phyloP scores from a whole-genome alignment of 2,329 filamentous ascomycete species.

The Teratosphaeria destructans region DNA sequence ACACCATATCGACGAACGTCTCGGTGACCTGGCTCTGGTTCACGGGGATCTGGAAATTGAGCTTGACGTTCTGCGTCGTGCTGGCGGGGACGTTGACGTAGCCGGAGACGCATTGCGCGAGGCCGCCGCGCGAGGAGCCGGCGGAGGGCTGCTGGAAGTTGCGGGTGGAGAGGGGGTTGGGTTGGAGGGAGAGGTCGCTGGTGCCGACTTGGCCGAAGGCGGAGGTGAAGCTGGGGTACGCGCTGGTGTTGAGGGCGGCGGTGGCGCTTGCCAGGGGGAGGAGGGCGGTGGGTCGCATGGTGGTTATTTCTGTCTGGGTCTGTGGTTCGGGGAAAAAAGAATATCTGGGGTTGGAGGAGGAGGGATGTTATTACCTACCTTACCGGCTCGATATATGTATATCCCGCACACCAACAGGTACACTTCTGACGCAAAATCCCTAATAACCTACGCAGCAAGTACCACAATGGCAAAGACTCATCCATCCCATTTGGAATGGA shows the following conservation, averaged over 20 bases:
- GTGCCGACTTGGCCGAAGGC: not conserved
- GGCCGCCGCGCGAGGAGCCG: constrained; percentile 14
- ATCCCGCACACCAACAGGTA: too few relatives aligned
- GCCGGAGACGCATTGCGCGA: constrained; percentile 20
- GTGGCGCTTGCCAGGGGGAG: not conserved
- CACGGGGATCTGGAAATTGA: constrained; percentile 17
- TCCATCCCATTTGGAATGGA: too few relatives aligned
- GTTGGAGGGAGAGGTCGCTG: not conserved
- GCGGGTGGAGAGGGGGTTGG: not conserved
- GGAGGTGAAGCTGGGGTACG: not conserved
- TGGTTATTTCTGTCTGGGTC: not conserved
- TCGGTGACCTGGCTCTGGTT: constrained; percentile 22
- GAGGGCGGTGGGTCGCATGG: not conserved
- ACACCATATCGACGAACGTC: constrained; percentile 12
- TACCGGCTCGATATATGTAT: too few relatives aligned
- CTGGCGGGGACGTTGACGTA: constrained; percentile 15
- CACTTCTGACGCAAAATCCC: too few relatives aligned
- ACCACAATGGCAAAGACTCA: too few relatives aligned
- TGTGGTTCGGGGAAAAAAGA: not conserved
- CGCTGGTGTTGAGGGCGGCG: not conserved
- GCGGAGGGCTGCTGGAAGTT: constrained; percentile 11
- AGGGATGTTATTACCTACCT: too few relatives aligned
- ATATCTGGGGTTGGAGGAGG: too few relatives aligned
- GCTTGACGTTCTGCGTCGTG: constrained; percentile 17
- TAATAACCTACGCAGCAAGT: too few relatives aligned